Percentiles rank a stretch among this genome's conserved stretches.
phyloP scores from a whole-genome alignment of 768 basidiomycete genomes.

The Phanerochaete sordida region DNA sequence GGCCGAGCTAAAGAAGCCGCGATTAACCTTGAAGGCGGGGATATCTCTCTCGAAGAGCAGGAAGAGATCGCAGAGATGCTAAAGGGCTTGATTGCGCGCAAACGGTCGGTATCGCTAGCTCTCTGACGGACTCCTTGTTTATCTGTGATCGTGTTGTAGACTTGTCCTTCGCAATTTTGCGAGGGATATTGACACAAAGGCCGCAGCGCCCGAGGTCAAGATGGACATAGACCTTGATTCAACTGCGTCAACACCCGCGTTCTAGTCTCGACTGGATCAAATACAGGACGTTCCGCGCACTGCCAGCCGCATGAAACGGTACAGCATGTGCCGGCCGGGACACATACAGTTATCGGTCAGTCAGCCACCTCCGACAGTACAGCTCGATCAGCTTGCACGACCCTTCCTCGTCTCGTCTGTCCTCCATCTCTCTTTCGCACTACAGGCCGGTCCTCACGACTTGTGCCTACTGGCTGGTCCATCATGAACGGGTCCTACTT shows the following conservation, averaged over 20 bases:
- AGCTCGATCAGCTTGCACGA: background rate
- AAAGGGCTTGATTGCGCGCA: background rate
- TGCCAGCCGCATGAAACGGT: background rate
- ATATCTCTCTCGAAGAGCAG: slow-evolving; percentile 7
- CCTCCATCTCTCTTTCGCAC: no score
- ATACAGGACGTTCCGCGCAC: background rate
- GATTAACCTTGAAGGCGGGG: slow-evolving; percentile 1
- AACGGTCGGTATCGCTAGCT: background rate
- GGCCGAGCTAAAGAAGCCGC: background rate
- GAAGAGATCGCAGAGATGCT: slow-evolving; percentile 4
- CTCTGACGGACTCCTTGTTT: background rate
- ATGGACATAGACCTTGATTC: slow-evolving; percentile 8
- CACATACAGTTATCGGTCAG: background rate
- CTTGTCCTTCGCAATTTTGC: background rate
- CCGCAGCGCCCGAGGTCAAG: background rate
- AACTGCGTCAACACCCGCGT: slow-evolving; percentile 9
- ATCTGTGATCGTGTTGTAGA: background rate
- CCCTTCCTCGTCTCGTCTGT: background rate
- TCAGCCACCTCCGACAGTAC: background rate
- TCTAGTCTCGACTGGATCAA: background rate
- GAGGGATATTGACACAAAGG: background rate
- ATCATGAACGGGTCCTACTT: background rate
- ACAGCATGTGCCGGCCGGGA: background rate
- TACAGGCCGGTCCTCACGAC: background rate
- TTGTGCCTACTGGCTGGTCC: background rate